Evolutionary conservation across 1,139 yeast genomes (phyloP).

Genomic region (Diutina siamensis): DNA sequence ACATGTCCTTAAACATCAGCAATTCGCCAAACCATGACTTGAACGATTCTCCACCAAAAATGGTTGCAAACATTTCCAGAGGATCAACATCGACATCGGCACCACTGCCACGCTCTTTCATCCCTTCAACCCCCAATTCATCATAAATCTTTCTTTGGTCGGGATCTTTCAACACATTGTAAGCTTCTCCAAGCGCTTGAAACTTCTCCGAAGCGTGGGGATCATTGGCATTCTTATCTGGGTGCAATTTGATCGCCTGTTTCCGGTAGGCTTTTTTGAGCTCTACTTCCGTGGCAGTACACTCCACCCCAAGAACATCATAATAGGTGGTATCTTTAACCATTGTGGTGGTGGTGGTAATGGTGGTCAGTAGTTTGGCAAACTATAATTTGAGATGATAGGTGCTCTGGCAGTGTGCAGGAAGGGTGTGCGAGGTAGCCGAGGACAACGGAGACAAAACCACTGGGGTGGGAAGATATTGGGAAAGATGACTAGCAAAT

Average conservation of each 20-base stretch:
- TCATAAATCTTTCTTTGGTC: not conserved
- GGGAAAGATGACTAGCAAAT: no score
- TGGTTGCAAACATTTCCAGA: constrained; percentile 58
- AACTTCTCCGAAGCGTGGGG: constrained; percentile 19
- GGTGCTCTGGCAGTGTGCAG: not conserved
- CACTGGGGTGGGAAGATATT: no score
- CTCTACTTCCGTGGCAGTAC: constrained; percentile 15
- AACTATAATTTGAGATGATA: no score
- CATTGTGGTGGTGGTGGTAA: constrained; percentile 10
- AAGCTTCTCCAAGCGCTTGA: constrained; percentile 12
- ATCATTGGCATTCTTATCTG: constrained; percentile 19
- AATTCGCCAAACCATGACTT: constrained; percentile 73
- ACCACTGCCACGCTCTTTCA: not conserved
- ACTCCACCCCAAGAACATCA: constrained; percentile 15
- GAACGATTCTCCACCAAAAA: constrained; percentile 83
- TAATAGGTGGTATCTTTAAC: constrained; percentile 17
- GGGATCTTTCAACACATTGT: constrained; percentile 3
- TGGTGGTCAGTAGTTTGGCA: no score
- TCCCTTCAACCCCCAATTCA: constrained; percentile 5
- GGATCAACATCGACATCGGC: constrained; percentile 29
- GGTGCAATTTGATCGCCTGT: constrained; percentile 18
- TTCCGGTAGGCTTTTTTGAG: constrained; percentile 19
- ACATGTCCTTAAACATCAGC: constrained; percentile 46
- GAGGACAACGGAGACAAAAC: not conserved
- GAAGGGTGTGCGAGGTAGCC: not conserved